Percentiles rank a stretch among this genome's conserved stretches.
These are phyloP conservation scores for Remersonia thermophila DNA, from an alignment of 2,329 filamentous ascomycete genomes.

Conservation along the genomic window DNA sequence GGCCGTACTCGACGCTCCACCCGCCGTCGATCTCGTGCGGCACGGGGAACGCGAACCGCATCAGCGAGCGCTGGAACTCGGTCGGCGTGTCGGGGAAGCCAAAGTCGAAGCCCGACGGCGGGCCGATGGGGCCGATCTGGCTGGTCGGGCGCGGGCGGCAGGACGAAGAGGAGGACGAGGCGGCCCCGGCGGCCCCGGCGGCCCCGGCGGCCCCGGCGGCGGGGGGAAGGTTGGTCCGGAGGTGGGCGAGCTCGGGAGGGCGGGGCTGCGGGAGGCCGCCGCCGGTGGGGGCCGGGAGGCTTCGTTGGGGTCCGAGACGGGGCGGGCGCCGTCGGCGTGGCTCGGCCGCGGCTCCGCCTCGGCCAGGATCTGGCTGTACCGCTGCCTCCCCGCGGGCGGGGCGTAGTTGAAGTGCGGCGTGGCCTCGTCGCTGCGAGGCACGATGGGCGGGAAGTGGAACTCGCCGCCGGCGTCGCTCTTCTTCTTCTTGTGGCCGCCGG, in stretches of 20 bases:
- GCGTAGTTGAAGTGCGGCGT: slow-evolving; percentile 48
- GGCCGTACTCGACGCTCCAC: slow-evolving; percentile 86
- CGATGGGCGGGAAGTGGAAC: slow-evolving; percentile 48
- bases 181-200: too few species aligned
- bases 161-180: too few species aligned
- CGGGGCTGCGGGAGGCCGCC: slow-evolving; percentile 19
- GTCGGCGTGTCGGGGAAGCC: slow-evolving; percentile 77
- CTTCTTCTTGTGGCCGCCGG: slow-evolving; percentile 16
- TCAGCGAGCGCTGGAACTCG: slow-evolving; percentile 76
- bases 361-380: slow-evolving; percentile 20
- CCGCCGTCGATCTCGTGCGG: slow-evolving; percentile 59
- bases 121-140: slow-evolving; percentile 47
- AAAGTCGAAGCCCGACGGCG: slow-evolving; percentile 57
- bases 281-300: slow-evolving; percentile 2
- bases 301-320: slow-evolving; percentile 8
- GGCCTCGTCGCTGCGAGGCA: slow-evolving; percentile 31
- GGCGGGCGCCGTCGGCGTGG: slow-evolving; percentile 5
- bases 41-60: slow-evolving; percentile 77
- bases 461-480: slow-evolving; percentile 26
- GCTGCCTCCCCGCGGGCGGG: slow-evolving; percentile 29
- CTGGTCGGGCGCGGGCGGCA: slow-evolving; percentile 34
- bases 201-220: too few species aligned
- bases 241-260: slow-evolving; percentile 45
- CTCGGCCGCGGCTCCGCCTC: slow-evolving; percentile 11
- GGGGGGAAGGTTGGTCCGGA: slow-evolving; percentile 33